Evolutionary conservation across 1,284 basidiomycete genomes (phyloP).

Genomic region (Flammula alnicola): DNA sequence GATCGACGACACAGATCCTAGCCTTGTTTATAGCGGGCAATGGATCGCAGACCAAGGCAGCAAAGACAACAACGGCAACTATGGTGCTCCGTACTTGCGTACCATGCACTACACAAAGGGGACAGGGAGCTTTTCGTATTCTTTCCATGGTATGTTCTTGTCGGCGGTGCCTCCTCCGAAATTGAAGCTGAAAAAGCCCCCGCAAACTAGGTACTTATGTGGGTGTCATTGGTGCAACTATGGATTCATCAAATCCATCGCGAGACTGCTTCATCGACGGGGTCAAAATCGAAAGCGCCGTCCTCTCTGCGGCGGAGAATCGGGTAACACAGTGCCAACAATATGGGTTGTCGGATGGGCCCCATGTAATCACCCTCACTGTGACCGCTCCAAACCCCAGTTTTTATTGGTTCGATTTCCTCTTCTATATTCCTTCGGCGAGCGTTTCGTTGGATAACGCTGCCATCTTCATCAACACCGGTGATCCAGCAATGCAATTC

Average conservation of each 20-base stretch:
- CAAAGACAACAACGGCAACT: slow-evolving; percentile 24
- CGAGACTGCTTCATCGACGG: slow-evolving; percentile 32
- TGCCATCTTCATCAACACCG: slow-evolving; percentile 18
- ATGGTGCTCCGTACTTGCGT: slow-evolving; percentile 25
- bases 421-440: slow-evolving; percentile 30
- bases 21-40: slow-evolving; percentile 24
- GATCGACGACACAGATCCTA: slow-evolving; percentile 28
- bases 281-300: slow-evolving; percentile 18
- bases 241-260: slow-evolving; percentile 20
- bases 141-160: slow-evolving; percentile 24
- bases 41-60: slow-evolving; percentile 24
- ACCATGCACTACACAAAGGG: slow-evolving; percentile 27
- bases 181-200: too few relatives aligned
- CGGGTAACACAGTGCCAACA: slow-evolving; percentile 25
- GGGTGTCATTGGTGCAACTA: slow-evolving; percentile 7
- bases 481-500: slow-evolving; percentile 25
- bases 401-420: slow-evolving; percentile 32
- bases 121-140: slow-evolving; percentile 23
- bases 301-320: slow-evolving; percentile 20
- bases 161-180: neutral
- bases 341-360: slow-evolving; percentile 17
- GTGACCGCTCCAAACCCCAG: slow-evolving; percentile 17
- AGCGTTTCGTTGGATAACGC: slow-evolving; percentile 17
- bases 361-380: slow-evolving; percentile 27
- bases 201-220: slow-evolving; percentile 13